Percentiles rank a stretch among this genome's conserved stretches.
Conservation (phyloP, 2,329 filamentous ascomycete genomes). For the Aspergillus sp. region DNA sequence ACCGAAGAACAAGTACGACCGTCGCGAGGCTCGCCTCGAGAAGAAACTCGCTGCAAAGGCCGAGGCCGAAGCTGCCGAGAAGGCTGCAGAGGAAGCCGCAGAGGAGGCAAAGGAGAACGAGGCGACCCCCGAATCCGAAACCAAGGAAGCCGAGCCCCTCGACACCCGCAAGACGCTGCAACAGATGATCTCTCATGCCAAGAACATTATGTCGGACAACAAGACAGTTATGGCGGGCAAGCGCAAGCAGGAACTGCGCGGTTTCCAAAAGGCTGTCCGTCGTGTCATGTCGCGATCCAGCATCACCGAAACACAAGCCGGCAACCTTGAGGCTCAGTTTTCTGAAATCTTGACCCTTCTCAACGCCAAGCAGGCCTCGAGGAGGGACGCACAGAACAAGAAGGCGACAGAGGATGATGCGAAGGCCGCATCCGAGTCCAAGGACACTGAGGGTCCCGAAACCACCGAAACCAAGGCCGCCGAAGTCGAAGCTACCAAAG, state of each 20-base stretch:
- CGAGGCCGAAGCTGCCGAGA: slow-evolving; percentile 32
- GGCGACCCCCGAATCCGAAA: slow-evolving; percentile 26
- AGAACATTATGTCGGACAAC: slow-evolving; percentile 61
- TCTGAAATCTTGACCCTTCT: slow-evolving; percentile 55
- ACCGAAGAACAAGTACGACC: slow-evolving; percentile 60
- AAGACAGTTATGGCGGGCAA: slow-evolving; percentile 64
- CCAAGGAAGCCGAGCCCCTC: slow-evolving; percentile 41
- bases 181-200: slow-evolving; percentile 61
- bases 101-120: slow-evolving; percentile 35
- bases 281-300: slow-evolving; percentile 63
- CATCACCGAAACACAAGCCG: slow-evolving; percentile 47
- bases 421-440: slow-evolving; percentile 11
- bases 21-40: slow-evolving; percentile 41
- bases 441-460: background rate
- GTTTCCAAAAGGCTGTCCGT: slow-evolving; percentile 70
- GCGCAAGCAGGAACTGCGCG: slow-evolving; percentile 75
- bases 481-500: background rate
- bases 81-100: slow-evolving; percentile 31
- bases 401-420: slow-evolving; percentile 25
- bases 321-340: slow-evolving; percentile 61
- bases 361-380: slow-evolving; percentile 41
- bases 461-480: background rate
- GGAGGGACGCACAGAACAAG: slow-evolving; percentile 14
- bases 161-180: slow-evolving; percentile 56
- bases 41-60: slow-evolving; percentile 24